Conservation (phyloP, 768 basidiomycete genomes). For the Phlebiopsis flavidoalba region DNA sequence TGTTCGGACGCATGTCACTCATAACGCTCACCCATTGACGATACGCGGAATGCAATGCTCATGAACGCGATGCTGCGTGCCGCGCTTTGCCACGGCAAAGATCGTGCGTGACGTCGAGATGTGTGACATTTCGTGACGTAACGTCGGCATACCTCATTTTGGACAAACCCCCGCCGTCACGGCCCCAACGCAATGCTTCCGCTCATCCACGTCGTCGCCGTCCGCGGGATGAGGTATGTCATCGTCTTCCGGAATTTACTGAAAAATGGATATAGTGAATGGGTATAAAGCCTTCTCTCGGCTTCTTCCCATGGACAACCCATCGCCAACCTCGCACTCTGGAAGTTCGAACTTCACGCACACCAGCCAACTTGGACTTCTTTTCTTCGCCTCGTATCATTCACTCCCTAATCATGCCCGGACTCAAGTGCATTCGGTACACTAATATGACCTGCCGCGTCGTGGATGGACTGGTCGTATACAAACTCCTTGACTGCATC, state of each 20-base stretch:
- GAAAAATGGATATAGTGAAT: background rate
- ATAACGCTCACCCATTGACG: too few species aligned
- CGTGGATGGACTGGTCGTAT: slow-evolving; percentile 78
- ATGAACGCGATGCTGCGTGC: too few species aligned
- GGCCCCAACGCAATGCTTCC: too few species aligned
- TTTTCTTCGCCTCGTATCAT: background rate
- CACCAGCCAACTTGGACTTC: background rate
- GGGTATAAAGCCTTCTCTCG: too few species aligned
- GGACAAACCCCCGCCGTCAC: background rate
- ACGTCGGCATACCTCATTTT: background rate
- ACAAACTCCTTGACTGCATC: slow-evolving; percentile 76
- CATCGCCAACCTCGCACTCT: slow-evolving; percentile 5
- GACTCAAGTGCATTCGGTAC: background rate
- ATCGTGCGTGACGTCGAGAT: background rate
- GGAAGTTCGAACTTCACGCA: slow-evolving; percentile 9
- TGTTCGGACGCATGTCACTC: too few species aligned
- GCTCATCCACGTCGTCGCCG: background rate
- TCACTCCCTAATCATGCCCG: background rate
- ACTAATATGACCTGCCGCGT: slow-evolving; percentile 21
- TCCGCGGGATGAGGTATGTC: background rate
- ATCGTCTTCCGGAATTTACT: background rate
- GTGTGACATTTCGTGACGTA: background rate
- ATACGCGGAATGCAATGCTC: too few species aligned
- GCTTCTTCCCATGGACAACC: too few species aligned
- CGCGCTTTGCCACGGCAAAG: too few species aligned